Evolutionary conservation across 306 rosid species (phyloP).

Genomic region (Rubus idaeus): DNA sequence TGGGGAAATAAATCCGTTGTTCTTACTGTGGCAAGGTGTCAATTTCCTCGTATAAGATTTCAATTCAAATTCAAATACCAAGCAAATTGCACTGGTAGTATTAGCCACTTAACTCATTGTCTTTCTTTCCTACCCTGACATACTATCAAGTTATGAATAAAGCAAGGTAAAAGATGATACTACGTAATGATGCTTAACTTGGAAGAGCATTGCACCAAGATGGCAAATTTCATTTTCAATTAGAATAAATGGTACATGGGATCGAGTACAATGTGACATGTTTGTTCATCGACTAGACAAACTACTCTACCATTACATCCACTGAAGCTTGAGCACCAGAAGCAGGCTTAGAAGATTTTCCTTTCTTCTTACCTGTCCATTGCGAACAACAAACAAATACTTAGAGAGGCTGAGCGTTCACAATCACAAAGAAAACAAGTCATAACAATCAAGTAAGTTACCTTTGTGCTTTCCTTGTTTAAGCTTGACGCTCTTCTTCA

Average conservation of each 20-base stretch:
- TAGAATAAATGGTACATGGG: neutral
- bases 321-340: constrained; percentile 34
- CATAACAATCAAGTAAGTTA: constrained; percentile 8
- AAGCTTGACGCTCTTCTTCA: constrained; percentile 61
- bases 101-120: neutral
- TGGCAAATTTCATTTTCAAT: neutral
- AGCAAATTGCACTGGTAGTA: neutral
- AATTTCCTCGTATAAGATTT: neutral
- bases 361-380: constrained; percentile 56
- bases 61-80: neutral
- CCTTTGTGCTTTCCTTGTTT: constrained; percentile 60
- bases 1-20: neutral
- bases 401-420: neutral
- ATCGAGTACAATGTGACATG: neutral
- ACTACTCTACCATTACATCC: constrained; percentile 61
- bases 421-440: too few species aligned
- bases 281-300: neutral
- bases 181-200: too few species aligned
- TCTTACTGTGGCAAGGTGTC: neutral
- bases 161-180: neutral
- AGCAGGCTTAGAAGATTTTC: constrained; percentile 44
- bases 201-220: neutral
- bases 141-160: neutral
- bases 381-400: neutral
- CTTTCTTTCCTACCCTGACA: neutral